Conservation (phyloP, 495 filamentous ascomycete species). For the Podospora didyma region DNA sequence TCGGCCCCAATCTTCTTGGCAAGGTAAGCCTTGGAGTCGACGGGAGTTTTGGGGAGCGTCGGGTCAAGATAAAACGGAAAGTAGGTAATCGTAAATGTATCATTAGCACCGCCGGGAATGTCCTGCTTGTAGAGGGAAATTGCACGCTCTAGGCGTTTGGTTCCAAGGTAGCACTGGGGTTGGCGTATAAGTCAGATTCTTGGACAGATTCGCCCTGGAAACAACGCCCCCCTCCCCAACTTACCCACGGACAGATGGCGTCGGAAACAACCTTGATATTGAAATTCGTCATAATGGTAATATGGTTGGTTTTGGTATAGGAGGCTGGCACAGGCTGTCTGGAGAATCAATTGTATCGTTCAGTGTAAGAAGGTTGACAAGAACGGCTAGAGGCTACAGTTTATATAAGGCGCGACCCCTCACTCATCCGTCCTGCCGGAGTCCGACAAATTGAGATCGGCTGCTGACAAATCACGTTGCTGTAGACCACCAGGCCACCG, state of each 20-base stretch:
- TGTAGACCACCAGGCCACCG: no score
- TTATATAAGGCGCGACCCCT: no score
- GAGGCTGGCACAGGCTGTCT: no score
- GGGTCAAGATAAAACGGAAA: conserved; percentile 79
- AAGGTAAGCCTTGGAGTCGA: conserved; percentile 20
- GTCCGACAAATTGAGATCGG: no score
- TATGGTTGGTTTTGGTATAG: no score
- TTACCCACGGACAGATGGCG: conserved; percentile 70
- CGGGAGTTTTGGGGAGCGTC: conserved; percentile 40
- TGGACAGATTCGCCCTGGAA: neutral
- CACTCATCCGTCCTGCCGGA: no score
- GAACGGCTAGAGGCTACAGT: no score
- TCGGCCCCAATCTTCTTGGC: conserved; percentile 43
- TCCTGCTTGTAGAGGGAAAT: conserved; percentile 59
- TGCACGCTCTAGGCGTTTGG: conserved; percentile 64
- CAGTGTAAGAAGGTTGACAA: no score
- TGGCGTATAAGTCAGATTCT: neutral
- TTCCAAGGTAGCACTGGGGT: conserved; percentile 74
- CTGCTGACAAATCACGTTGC: no score
- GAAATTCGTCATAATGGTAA: conserved; percentile 64
- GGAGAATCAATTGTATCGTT: no score
- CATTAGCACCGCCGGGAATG: conserved; percentile 51
- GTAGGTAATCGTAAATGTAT: conserved; percentile 72
- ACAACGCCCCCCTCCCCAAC: conserved; percentile 10
- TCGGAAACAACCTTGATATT: conserved; percentile 73